A percentile compares a stretch with the other conserved stretches of the same genome.
phyloP scores from a whole-genome alignment of 129 eudicot species.

The Ambrosia artemisiifolia region DNA sequence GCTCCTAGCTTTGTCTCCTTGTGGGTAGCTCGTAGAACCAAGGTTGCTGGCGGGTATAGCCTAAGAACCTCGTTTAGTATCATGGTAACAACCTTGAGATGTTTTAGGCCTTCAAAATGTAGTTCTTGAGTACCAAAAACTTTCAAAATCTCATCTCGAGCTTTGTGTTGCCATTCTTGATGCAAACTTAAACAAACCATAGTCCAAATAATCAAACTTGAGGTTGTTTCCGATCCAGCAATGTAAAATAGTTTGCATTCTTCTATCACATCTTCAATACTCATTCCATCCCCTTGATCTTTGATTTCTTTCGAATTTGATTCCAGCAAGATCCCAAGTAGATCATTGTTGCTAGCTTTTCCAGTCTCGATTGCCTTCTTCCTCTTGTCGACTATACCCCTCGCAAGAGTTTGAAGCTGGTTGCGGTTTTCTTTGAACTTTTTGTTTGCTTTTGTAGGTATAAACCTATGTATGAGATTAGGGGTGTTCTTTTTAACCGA shows the following conservation, averaged over 20 bases:
- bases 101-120: constrained; percentile 17
- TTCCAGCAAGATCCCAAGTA: constrained; percentile 18
- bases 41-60: constrained; percentile 20
- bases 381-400: constrained; percentile 9
- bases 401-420: constrained; percentile 8
- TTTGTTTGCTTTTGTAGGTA: constrained; percentile 21
- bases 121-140: constrained; percentile 3
- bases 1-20: constrained; percentile 12
- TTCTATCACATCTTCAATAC: constrained; percentile 23
- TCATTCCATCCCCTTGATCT: constrained; percentile 16
- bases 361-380: constrained; percentile 11
- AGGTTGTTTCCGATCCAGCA: constrained; percentile 25
- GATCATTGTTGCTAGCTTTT: constrained; percentile 7
- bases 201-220: constrained; percentile 18
- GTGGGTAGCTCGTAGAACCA: constrained; percentile 9
- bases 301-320: constrained; percentile 9
- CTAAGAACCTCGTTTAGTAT: constrained; percentile 23
- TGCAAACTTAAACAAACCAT: constrained; percentile 23
- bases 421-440: constrained; percentile 6
- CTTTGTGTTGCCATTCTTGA: constrained; percentile 15
- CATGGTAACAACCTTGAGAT: constrained; percentile 16
- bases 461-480: constrained; percentile 10
- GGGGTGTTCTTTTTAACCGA: too few relatives aligned
- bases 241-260: constrained; percentile 25
- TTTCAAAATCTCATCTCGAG: neutral